Evolutionary conservation across 306 rosid species (phyloP).

Genomic region (Medicago arabica): DNA sequence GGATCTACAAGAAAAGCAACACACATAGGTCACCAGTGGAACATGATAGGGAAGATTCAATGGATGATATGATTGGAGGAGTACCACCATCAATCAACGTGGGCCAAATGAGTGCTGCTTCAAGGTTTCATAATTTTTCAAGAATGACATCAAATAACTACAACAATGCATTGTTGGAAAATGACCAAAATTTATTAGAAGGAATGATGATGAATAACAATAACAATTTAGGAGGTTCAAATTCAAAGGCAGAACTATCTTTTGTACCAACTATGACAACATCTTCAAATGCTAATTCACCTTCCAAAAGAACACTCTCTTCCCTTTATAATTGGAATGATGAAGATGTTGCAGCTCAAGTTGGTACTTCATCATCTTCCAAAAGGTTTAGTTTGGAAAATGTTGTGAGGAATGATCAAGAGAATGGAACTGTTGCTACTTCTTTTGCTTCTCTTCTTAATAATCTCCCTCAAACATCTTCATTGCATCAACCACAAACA

Average conservation of each 20-base stretch:
- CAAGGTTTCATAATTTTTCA: conserved; percentile 63
- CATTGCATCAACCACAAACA: conserved; percentile 62
- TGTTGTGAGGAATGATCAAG: conserved; percentile 48
- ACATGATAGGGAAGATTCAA: conserved; percentile 66
- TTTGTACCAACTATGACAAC: conserved; percentile 38
- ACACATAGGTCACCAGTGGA: conserved; percentile 59
- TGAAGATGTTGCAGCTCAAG: conserved; percentile 37
- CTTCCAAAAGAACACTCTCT: conserved; percentile 58
- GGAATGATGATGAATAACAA: conserved; percentile 45
- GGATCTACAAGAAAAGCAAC: conserved; percentile 90
- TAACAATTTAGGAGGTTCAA: conserved; percentile 18
- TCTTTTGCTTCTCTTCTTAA: conserved; percentile 68
- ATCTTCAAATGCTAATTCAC: conserved; percentile 44
- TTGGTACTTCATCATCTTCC: conserved; percentile 45
- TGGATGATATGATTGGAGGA: conserved; percentile 63
- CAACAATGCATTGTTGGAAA: conserved; percentile 49
- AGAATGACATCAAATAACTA: conserved; percentile 51
- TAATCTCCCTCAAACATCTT: conserved; percentile 75
- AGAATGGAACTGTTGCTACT: conserved; percentile 45
- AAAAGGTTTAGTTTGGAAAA: conserved; percentile 65
- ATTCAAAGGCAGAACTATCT: conserved; percentile 45
- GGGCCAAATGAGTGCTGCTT: conserved; percentile 34
- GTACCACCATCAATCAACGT: conserved; percentile 52
- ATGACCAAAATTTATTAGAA: conserved; percentile 61
- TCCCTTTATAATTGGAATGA: conserved; percentile 63